phyloP scores from a whole-genome alignment of 139 green algal species.

The Volvox africanus region DNA sequence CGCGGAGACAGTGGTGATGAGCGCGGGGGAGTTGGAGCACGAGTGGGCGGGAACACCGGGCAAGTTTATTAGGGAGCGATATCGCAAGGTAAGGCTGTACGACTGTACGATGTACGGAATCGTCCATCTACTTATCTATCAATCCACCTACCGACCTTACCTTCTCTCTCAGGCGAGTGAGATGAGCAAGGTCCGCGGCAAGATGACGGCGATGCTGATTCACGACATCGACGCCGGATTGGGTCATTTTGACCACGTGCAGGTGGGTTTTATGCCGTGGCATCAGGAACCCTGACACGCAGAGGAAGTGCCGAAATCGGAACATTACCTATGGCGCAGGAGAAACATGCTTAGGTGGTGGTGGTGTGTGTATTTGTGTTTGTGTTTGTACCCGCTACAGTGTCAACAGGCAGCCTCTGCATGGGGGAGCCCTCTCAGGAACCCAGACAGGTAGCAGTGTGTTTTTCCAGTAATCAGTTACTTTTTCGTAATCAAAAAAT shows the following conservation, averaged over 20 bases:
- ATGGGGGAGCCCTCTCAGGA: too few species aligned
- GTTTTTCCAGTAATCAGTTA: too few species aligned
- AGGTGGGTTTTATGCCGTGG: conserved; percentile 55
- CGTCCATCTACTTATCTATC: neutral
- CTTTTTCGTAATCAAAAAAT: too few species aligned
- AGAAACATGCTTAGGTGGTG: too few species aligned
- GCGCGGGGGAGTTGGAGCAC: conserved; percentile 85
- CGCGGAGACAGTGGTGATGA: conserved; percentile 89
- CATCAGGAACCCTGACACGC: too few species aligned
- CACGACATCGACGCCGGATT: conserved; percentile 95
- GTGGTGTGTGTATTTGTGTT: too few species aligned
- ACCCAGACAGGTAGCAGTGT: too few species aligned
- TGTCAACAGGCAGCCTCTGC: too few species aligned
- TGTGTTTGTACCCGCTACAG: too few species aligned
- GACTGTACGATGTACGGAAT: neutral
- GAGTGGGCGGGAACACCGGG: conserved; percentile 76
- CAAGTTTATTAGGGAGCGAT: conserved; percentile 86
- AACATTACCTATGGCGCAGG: too few species aligned
- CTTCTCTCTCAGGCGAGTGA: conserved; percentile 60
- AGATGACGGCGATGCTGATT: conserved; percentile 90
- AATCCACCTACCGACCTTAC: neutral
- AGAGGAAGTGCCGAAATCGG: too few species aligned
- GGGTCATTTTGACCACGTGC: conserved; percentile 81
- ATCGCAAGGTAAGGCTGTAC: conserved; percentile 64
- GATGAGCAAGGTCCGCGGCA: conserved; percentile 78